Conservation (phyloP, 306 rosid genomes). For the Vigna reflexopilosa region DNA sequence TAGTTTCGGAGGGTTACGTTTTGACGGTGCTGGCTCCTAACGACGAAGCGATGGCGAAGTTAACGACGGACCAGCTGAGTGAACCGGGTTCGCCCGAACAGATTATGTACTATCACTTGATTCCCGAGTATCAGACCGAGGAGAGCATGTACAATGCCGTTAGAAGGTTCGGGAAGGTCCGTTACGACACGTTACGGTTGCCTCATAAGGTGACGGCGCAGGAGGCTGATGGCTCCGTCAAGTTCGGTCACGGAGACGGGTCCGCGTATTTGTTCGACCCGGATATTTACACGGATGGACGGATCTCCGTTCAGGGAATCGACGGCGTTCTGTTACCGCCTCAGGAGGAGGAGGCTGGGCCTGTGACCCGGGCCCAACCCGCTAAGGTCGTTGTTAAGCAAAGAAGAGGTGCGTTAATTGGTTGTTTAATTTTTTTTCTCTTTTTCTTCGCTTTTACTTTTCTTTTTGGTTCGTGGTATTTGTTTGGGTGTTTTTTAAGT, state of each 20-base stretch:
- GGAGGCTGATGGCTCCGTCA: conserved; percentile 86
- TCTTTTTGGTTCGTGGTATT: conserved; percentile 13
- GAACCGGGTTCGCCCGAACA: conserved; percentile 92
- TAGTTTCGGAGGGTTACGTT: conserved; percentile 82
- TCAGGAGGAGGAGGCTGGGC: conserved; percentile 48
- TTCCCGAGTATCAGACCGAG: conserved; percentile 88
- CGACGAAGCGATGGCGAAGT: conserved; percentile 87
- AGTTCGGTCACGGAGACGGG: conserved; percentile 75
- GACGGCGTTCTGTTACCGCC: conserved; percentile 76
- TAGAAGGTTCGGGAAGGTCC: conserved; percentile 75
- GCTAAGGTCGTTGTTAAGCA: conserved; percentile 65
- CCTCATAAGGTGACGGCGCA: conserved; percentile 76
- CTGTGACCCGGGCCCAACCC: conserved; percentile 53
- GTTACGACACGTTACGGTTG: conserved; percentile 69
- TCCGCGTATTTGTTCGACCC: conserved; percentile 86
- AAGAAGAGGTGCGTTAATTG: conserved; percentile 69
- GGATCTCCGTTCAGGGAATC: conserved; percentile 88
- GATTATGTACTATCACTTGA: conserved; percentile 78
- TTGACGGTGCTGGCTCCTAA: conserved; percentile 81
- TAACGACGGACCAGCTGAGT: conserved; percentile 84
- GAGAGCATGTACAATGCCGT: conserved; percentile 91
- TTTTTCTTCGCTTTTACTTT: conserved; percentile 7
- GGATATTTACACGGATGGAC: conserved; percentile 77
- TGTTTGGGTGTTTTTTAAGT: conserved; percentile 47
- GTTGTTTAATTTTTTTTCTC: conserved; percentile 23